phyloP scores from a whole-genome alignment of 2,329 filamentous ascomycete species.

The Alternaria incomplexa region DNA sequence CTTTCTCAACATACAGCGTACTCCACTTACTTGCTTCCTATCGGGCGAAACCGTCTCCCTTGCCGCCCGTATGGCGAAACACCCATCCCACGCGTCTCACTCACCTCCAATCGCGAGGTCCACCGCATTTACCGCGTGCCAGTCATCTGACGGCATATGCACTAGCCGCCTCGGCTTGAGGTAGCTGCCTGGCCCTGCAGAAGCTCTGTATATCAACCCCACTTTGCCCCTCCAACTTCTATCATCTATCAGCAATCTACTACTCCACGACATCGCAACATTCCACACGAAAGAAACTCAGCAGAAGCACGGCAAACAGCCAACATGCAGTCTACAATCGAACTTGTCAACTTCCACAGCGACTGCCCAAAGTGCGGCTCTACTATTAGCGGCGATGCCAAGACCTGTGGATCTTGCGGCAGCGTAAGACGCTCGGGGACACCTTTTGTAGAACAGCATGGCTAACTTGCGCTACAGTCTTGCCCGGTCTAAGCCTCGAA shows the following conservation, averaged over 20 bases:
- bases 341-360: constrained; percentile 43
- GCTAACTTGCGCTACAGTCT: constrained; percentile 14
- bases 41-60: neutral
- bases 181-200: constrained; percentile 20
- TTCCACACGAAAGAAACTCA: neutral
- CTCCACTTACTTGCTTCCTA: neutral
- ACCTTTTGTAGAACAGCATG: too few relatives aligned
- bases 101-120: constrained; percentile 28
- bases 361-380: constrained; percentile 51
- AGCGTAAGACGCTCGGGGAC: constrained; percentile 36
- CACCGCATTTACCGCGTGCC: constrained; percentile 24
- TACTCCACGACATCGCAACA: constrained; percentile 1
- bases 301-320: neutral
- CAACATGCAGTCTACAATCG: constrained; percentile 36
- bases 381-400: constrained; percentile 35
- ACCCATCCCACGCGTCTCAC: constrained; percentile 12
- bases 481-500: constrained; percentile 30
- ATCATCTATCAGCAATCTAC: constrained; percentile 18
- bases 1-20: neutral
- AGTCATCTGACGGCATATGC: constrained; percentile 42
- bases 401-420: constrained; percentile 49
- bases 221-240: constrained; percentile 38
- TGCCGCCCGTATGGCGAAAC: constrained; percentile 1
- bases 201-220: constrained; percentile 42
- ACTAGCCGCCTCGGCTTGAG: constrained; percentile 29